A percentile compares a stretch with the other conserved stretches of the same genome.
phyloP scores from a whole-genome alignment of 2,329 filamentous ascomycete genomes.

The Pseudonectria foliicola region DNA sequence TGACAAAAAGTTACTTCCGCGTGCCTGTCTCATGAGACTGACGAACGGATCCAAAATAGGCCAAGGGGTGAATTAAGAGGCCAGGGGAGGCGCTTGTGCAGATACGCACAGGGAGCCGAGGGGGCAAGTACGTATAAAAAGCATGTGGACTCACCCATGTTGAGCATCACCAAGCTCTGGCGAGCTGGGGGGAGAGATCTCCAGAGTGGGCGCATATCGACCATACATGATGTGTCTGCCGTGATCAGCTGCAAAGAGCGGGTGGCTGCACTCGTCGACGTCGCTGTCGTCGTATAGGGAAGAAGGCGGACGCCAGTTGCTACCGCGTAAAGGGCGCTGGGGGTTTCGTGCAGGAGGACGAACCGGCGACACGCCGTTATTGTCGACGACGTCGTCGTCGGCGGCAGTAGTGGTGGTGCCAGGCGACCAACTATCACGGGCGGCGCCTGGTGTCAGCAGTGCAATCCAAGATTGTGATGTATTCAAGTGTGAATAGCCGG shows the following conservation, averaged over 20 bases:
- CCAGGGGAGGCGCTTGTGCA: conserved; percentile 8
- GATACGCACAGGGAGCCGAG: conserved; percentile 1
- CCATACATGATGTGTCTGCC: conserved; percentile 13
- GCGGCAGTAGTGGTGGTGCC: conserved; percentile 7
- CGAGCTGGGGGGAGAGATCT: conserved; percentile 51
- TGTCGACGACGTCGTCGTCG: too few relatives aligned
- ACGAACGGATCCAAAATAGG: too few relatives aligned
- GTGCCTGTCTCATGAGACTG: too few relatives aligned
- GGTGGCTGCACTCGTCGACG: conserved; percentile 3
- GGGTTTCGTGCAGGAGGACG: conserved; percentile 31
- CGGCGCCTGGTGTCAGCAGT: conserved; percentile 12
- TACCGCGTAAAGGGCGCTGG: conserved; percentile 21
- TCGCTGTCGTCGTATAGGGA: conserved; percentile 40
- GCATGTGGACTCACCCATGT: conserved; percentile 33
- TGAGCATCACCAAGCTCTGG: conserved; percentile 36
- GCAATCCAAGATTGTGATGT: background rate
- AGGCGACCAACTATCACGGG: conserved; percentile 16
- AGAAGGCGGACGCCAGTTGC: conserved; percentile 43
- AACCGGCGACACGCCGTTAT: conserved; percentile 11
- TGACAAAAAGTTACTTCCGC: too few relatives aligned
- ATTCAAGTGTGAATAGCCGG: background rate
- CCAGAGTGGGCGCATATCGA: conserved; percentile 33
- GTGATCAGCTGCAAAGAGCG: background rate
- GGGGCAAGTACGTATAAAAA: conserved; percentile 2
- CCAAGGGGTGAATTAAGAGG: conserved; percentile 1